A percentile compares a stretch with the other conserved stretches of the same genome.
These are phyloP conservation scores for Phytophthora citricola DNA, from an alignment of 352 stramenopile genomes.

Conservation along the genomic window DNA sequence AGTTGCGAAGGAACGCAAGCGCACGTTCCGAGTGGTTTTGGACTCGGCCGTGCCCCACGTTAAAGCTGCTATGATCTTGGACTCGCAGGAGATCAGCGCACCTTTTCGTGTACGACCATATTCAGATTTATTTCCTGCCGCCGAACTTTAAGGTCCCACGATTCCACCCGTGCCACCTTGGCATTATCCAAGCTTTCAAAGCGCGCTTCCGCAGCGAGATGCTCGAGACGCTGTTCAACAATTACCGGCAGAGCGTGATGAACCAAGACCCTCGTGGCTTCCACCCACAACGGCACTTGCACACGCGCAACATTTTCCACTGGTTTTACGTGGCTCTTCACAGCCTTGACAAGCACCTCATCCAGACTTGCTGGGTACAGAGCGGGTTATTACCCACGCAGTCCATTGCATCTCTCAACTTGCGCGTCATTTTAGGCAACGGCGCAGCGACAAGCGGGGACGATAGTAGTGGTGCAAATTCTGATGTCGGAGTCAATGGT, in stretches of 20 bases:
- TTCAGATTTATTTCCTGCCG: constrained; percentile 84
- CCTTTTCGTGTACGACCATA: constrained; percentile 88
- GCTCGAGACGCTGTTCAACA: constrained; percentile 78
- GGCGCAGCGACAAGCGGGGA: constrained; percentile 18
- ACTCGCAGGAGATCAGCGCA: constrained; percentile 87
- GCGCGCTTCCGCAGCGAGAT: constrained; percentile 79
- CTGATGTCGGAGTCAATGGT: constrained; percentile 19
- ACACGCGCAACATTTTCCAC: constrained; percentile 87
- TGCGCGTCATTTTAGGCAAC: constrained; percentile 56
- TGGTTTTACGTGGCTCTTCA: constrained; percentile 82
- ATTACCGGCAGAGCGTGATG: constrained; percentile 60
- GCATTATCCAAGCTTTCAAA: constrained; percentile 84
- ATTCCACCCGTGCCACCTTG: constrained; percentile 80
- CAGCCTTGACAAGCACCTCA: constrained; percentile 71
- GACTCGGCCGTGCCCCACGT: constrained; percentile 85
- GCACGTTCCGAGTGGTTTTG: constrained; percentile 83
- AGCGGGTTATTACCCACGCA: constrained; percentile 76
- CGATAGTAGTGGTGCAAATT: constrained; percentile 20
- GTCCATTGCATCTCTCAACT: constrained; percentile 69
- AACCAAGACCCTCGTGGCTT: constrained; percentile 59
- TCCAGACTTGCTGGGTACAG: constrained; percentile 79
- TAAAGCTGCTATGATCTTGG: constrained; percentile 87
- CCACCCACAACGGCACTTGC: constrained; percentile 54
- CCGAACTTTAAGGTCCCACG: constrained; percentile 78
- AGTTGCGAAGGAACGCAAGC: constrained; percentile 72